Evolutionary conservation across 2,329 filamentous ascomycete genomes (phyloP).

Genomic region (Aspergillus floridensis): DNA sequence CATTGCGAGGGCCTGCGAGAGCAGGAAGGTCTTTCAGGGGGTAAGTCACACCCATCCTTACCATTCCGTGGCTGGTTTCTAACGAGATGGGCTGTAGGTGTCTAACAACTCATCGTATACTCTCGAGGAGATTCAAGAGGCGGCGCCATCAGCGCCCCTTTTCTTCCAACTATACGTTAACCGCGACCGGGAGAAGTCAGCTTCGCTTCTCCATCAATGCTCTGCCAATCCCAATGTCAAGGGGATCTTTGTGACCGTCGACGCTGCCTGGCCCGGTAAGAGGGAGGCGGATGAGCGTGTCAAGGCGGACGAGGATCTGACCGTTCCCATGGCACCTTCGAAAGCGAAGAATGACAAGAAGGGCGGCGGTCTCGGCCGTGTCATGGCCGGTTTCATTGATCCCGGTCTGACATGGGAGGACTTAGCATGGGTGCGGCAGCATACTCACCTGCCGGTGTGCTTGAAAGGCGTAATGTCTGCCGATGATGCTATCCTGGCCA

Average conservation of each 20-base stretch:
- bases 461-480: slow-evolving; percentile 58
- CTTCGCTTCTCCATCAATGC: slow-evolving; percentile 44
- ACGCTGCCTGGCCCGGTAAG: slow-evolving; percentile 55
- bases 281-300: slow-evolving; percentile 58
- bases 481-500: slow-evolving; percentile 53
- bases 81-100: slow-evolving; percentile 34
- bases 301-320: slow-evolving; percentile 45
- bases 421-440: slow-evolving; percentile 51
- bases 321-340: slow-evolving; percentile 45
- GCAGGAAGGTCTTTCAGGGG: slow-evolving; percentile 56
- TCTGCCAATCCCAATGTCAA: slow-evolving; percentile 44
- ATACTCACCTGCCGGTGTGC: slow-evolving; percentile 52
- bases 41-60: slow-evolving; percentile 24
- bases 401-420: slow-evolving; percentile 54
- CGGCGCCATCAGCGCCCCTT: slow-evolving; percentile 43
- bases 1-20: slow-evolving; percentile 54
- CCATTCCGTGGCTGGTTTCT: not conserved
- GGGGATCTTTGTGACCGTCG: slow-evolving; percentile 54
- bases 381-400: slow-evolving; percentile 55
- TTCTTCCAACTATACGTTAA: slow-evolving; percentile 59
- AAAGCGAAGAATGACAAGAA: slow-evolving; percentile 51
- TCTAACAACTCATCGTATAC: slow-evolving; percentile 62
- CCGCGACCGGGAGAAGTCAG: slow-evolving; percentile 49
- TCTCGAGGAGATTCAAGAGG: slow-evolving; percentile 52
- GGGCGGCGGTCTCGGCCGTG: slow-evolving; percentile 52